Evolutionary conservation across 768 basidiomycete genomes (phyloP).

Genomic region (Boletus rex-veris): DNA sequence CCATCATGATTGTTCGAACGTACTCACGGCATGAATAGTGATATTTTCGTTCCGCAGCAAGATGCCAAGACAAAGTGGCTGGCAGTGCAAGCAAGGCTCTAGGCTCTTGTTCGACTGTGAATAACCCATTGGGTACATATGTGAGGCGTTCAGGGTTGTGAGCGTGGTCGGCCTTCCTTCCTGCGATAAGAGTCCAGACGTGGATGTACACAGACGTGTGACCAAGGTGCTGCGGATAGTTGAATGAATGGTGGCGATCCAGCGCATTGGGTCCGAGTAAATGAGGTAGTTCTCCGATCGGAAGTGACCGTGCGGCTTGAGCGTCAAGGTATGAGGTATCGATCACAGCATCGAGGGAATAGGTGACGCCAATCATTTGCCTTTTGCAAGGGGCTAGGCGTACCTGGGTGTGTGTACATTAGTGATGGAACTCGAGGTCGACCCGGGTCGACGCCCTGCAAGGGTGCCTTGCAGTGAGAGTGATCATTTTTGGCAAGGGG

Average conservation of each 20-base stretch:
- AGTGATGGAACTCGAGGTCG: background rate
- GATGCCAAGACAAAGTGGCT: slow-evolving; percentile 5
- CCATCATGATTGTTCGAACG: slow-evolving; percentile 1
- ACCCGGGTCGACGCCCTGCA: too few relatives aligned
- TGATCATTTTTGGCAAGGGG: background rate
- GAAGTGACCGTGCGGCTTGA: too few relatives aligned
- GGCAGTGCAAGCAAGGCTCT: slow-evolving; percentile 7
- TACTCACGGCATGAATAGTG: slow-evolving; percentile 11
- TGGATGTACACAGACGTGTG: too few relatives aligned
- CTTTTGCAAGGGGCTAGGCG: slow-evolving; percentile 5
- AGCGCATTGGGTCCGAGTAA: background rate
- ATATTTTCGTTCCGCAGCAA: slow-evolving; percentile 2
- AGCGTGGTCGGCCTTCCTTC: too few relatives aligned
- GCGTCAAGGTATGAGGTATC: background rate
- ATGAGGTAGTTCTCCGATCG: background rate
- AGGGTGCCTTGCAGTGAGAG: too few relatives aligned
- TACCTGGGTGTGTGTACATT: background rate
- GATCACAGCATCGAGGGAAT: slow-evolving; percentile 8
- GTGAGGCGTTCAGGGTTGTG: too few relatives aligned
- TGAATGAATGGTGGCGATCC: background rate
- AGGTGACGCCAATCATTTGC: slow-evolving; percentile 17
- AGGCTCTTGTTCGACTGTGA: background rate
- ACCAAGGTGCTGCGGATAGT: too few relatives aligned
- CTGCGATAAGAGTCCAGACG: background rate
- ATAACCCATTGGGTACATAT: too few relatives aligned